A percentile compares a stretch with the other conserved stretches of the same genome.
These are phyloP conservation scores for Choricystis sp. DNA, from an alignment of 139 green algal species.

Conservation along the genomic window DNA sequence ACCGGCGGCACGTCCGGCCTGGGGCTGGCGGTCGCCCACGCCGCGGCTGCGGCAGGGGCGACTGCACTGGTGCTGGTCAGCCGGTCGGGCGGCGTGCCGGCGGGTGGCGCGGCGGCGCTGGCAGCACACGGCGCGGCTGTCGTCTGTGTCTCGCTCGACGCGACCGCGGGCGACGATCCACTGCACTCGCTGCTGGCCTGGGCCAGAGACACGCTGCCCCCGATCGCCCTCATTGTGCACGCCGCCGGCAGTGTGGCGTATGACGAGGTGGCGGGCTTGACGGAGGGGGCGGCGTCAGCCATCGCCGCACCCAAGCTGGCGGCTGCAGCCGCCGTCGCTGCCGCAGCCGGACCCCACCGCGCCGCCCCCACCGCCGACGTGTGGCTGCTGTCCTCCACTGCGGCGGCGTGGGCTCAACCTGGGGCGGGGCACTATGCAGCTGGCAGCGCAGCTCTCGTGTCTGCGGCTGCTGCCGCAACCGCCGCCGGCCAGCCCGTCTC, in stretches of 20 bases:
- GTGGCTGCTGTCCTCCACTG: conserved; percentile 24
- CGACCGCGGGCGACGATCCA: not conserved
- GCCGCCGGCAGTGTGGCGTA: conserved; percentile 16
- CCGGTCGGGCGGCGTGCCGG: not conserved
- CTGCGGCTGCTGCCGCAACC: not conserved
- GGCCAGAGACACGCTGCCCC: conserved; percentile 12
- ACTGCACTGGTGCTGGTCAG: conserved; percentile 10
- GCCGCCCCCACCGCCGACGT: no score
- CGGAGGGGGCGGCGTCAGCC: not conserved
- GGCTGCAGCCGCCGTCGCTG: not conserved
- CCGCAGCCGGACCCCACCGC: not conserved
- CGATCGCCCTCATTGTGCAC: conserved; percentile 14
- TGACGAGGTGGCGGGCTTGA: conserved; percentile 10
- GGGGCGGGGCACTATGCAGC: conserved; percentile 20
- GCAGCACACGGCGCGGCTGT: not conserved
- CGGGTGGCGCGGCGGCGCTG: not conserved
- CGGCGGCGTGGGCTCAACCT: conserved; percentile 19
- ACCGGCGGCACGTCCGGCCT: conserved; percentile 16
- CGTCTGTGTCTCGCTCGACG: not conserved
- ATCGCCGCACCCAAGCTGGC: conserved; percentile 7
- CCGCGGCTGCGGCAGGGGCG: not conserved
- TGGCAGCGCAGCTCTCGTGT: conserved; percentile 14
- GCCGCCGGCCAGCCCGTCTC: conserved; percentile 6
- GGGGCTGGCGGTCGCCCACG: conserved; percentile 10
- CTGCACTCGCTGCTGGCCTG: conserved; percentile 5